Evolutionary conservation across 2,329 filamentous ascomycete genomes (phyloP).

Genomic region (Colletotrichum gigasporum): DNA sequence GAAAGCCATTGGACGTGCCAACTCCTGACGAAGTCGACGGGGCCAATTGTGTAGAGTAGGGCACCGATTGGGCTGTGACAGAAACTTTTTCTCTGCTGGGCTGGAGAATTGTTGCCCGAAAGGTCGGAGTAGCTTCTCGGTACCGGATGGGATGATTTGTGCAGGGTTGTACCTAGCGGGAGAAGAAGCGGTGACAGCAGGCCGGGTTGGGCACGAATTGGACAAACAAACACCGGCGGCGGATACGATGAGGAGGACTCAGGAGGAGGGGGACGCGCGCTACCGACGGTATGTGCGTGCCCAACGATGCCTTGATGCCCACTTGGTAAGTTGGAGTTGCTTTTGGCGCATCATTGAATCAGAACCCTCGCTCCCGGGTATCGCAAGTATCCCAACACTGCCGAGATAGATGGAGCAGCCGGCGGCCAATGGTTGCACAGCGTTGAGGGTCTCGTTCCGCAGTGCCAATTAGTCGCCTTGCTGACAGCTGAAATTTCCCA

Average conservation of each 20-base stretch:
- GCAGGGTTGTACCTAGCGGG: slow-evolving; percentile 46
- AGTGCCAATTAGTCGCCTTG: not conserved
- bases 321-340: slow-evolving; percentile 24
- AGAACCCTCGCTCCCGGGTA: slow-evolving; percentile 1
- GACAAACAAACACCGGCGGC: slow-evolving; percentile 29
- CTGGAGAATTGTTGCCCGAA: slow-evolving; percentile 43
- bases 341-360: slow-evolving; percentile 26
- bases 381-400: not conserved
- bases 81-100: slow-evolving; percentile 29
- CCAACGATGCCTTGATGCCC: slow-evolving; percentile 36
- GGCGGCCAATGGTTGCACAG: slow-evolving; percentile 13
- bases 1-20: slow-evolving; percentile 29
- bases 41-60: slow-evolving; percentile 34
- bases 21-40: slow-evolving; percentile 15
- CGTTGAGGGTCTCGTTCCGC: not conserved
- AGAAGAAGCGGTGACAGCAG: slow-evolving; percentile 42
- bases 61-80: slow-evolving; percentile 43
- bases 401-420: not conserved
- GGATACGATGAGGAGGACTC: slow-evolving; percentile 20
- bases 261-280: slow-evolving; percentile 30
- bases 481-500: not conserved
- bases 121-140: slow-evolving; percentile 39
- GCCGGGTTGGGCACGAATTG: slow-evolving; percentile 34
- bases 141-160: slow-evolving; percentile 38
- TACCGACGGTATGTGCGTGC: slow-evolving; percentile 27